phyloP scores from a whole-genome alignment of 2,329 filamentous ascomycete genomes.

The Pseudopithomyces maydicus region DNA sequence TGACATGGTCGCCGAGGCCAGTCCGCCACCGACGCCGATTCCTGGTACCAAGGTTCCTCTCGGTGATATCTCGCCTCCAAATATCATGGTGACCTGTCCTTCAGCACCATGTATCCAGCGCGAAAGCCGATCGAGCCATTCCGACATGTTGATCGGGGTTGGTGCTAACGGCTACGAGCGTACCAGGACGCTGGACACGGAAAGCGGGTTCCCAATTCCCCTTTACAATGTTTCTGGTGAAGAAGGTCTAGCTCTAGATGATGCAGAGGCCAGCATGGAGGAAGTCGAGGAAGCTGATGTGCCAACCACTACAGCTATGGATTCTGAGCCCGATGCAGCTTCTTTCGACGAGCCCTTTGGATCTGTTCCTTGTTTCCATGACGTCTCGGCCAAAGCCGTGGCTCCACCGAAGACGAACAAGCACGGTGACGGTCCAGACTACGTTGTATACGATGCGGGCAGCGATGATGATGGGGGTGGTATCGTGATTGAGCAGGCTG shows the following conservation, averaged over 20 bases:
- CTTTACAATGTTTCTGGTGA: too few relatives aligned
- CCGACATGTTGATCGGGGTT: slow-evolving; percentile 7
- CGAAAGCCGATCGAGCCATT: slow-evolving; percentile 14
- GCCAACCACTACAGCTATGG: not conserved
- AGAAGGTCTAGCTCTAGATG: not conserved
- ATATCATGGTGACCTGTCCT: slow-evolving; percentile 13
- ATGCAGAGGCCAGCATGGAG: not conserved
- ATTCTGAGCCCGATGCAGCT: not conserved
- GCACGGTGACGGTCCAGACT: slow-evolving; percentile 8
- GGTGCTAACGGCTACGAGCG: slow-evolving; percentile 1
- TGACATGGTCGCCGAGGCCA: not conserved
- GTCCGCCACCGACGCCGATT: slow-evolving; percentile 26
- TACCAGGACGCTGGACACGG: not conserved
- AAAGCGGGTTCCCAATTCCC: not conserved
- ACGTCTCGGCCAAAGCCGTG: not conserved
- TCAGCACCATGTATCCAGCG: not conserved
- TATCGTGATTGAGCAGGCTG: not conserved
- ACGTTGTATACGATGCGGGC: slow-evolving; percentile 14
- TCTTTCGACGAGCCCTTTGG: not conserved
- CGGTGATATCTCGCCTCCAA: slow-evolving; percentile 14
- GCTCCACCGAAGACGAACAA: slow-evolving; percentile 1
- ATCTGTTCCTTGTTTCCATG: not conserved
- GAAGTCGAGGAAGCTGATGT: not conserved
- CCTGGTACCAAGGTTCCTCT: slow-evolving; percentile 30
- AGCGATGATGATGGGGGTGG: slow-evolving; percentile 6